Base-by-base conservation (phyloP, 306 rosid genomes). In the Quercus agrifolia region DNA sequence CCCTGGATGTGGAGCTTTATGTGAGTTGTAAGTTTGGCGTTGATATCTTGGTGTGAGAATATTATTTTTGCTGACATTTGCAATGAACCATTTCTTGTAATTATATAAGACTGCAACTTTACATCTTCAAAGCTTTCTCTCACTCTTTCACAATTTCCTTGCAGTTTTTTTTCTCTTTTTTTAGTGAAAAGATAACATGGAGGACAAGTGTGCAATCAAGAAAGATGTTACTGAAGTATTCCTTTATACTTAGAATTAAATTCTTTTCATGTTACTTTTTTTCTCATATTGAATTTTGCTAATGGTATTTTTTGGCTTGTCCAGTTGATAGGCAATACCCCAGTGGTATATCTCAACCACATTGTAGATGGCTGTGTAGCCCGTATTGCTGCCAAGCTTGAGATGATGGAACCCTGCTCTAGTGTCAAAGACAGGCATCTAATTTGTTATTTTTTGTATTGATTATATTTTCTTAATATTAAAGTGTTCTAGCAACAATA, bases 171-270 rank as follows among this genome's bases (percentile, higher is more conserved):
- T 38, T 38, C 46, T 38, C 2, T 73, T 38, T 38, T 38, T 38
- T 38, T 7, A 38, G 46, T 67, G 77, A 76, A 73, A 25, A 62
- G 74, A 64, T 67, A 76, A 44, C 74, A 92, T 91, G 96, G 96
- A 86, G 77, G 46, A 38, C 46, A 38, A 8, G 46, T 38, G 46
- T 38, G 46, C 46, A 38, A 7, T 38, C 46, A 38, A 91, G 92
- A 87, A 85, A 73, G 94, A 94, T 88, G 84, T 74, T 77, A 92
- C 92, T 63, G 93, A 94, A 84, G 98, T 94, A 88, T 64, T 30
- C 51, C 72, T 71, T 79, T 51, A 23, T 62, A 28, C 33, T 30
- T 23, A 63, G 56, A 38, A 41, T n/a, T 71, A 13, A 30, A 57
- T 52, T 61, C 25, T 33, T 66, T 46, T 77, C 30, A 15, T 78